Percentiles rank a stretch among this genome's conserved stretches.
phyloP scores from a whole-genome alignment of 176 grass and related monocot species.

The Musa itinerans region DNA sequence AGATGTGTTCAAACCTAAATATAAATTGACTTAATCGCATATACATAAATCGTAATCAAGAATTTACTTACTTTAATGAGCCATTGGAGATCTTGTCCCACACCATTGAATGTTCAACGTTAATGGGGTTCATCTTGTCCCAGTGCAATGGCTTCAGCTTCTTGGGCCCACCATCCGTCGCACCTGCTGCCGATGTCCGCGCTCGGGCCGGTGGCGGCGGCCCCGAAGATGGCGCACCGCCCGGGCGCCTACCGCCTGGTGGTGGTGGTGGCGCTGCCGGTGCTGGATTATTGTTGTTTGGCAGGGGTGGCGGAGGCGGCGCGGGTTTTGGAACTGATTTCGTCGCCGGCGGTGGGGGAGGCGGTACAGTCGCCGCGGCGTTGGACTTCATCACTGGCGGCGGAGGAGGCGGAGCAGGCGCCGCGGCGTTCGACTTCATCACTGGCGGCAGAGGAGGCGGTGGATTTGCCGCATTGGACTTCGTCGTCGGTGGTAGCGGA shows the following conservation, averaged over 20 bases:
- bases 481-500: background rate
- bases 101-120: constrained; percentile 88
- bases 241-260: background rate
- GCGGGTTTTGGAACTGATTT: constrained; percentile 1
- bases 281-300: background rate
- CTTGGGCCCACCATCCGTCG: constrained; percentile 25
- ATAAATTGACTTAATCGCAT: too few species aligned
- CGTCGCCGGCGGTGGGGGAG: constrained; percentile 11
- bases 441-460: constrained; percentile 10
- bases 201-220: background rate
- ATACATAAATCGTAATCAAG: background rate
- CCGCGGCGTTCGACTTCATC: background rate
- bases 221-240: background rate
- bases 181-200: constrained; percentile 27
- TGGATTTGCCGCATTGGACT: background rate
- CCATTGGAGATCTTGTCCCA: constrained; percentile 85
- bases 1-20: too few species aligned
- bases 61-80: constrained; percentile 66
- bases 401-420: constrained; percentile 15
- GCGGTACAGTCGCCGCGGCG: background rate
- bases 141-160: constrained; percentile 90
- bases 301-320: constrained; percentile 17
- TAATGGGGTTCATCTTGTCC: constrained; percentile 67
- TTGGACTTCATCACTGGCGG: background rate
- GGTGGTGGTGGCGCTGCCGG: constrained; percentile 30